These are phyloP conservation scores for Rhizophora apiculata DNA, from an alignment of 345 rosid species.

Conservation along the genomic window DNA sequence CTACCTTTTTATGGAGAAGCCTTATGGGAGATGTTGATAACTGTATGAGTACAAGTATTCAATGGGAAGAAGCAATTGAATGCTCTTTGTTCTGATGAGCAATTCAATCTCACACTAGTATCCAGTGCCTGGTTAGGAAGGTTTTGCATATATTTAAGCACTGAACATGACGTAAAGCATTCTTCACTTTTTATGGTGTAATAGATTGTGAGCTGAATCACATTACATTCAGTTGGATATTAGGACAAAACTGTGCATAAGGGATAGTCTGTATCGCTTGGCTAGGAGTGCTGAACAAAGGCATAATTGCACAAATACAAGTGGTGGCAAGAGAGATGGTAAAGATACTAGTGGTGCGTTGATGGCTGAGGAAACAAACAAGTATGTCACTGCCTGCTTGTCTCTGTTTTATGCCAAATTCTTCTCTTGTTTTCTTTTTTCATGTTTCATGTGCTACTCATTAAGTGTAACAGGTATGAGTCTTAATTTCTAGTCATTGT, in stretches of 20 bases:
- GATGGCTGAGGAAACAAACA: slow-evolving; percentile 54
- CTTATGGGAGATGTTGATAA: too few species aligned
- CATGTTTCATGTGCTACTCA: background rate
- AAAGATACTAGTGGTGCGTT: slow-evolving; percentile 31
- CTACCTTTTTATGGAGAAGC: too few species aligned
- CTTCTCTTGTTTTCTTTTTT: background rate
- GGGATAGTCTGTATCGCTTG: slow-evolving; percentile 89
- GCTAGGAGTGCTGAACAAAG: slow-evolving; percentile 91
- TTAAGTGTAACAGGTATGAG: background rate
- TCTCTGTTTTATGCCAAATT: background rate
- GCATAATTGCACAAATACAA: slow-evolving; percentile 43
- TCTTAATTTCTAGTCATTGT: too few species aligned
- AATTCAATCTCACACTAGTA: background rate
- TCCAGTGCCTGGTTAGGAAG: background rate
- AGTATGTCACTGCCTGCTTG: slow-evolving; percentile 39
- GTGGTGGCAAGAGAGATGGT: slow-evolving; percentile 40
- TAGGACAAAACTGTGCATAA: slow-evolving; percentile 82
- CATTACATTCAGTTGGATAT: slow-evolving; percentile 67
- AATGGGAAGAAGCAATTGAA: too few species aligned
- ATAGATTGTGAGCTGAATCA: slow-evolving; percentile 16
- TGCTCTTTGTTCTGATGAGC: background rate
- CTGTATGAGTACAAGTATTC: too few species aligned
- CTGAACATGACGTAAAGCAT: background rate
- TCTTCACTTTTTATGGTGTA: slow-evolving; percentile 1
- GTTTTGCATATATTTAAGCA: background rate